Base-by-base conservation (phyloP, 352 stramenopile species). In the Phytopythium montanum region DNA sequence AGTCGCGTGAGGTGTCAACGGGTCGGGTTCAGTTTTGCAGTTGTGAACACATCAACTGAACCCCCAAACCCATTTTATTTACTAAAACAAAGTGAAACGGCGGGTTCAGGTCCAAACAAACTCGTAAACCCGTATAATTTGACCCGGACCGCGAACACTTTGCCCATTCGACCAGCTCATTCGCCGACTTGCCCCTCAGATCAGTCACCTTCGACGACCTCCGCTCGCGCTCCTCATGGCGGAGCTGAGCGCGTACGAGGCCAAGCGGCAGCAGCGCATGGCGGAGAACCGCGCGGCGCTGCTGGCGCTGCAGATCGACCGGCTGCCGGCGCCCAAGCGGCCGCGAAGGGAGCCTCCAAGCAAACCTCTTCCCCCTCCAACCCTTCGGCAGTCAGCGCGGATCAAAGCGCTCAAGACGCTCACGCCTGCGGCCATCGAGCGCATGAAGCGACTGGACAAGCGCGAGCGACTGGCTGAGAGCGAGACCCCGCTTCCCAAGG, bases 191-290 rank as follows among this genome's bases (percentile, higher is more conserved):
- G 8, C 13, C 21, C 18, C 5, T n/a, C 6, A 10, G 16, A 46
- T 12, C 36, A 46, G 19, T n/a, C 33, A 12, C 10, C 33, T 38
- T 38, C 6, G 9, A 16, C 33, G 2, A 12, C 33, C 33, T 14
- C 16, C 8, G 50, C 10, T 2, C 18, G 36, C 36, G 39, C 12
- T 5, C 39, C 16, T 29, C 5, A 51, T 39, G 54, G 39, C 19
- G 14, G 42, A 60, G 39, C 54, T 84, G 31, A 73, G 68, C 51
- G 77, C 65, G 33, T 90, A 90, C 65, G 80, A 90, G 42, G 65
- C 72, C 54, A 90, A 88, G 70, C 75, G 80, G 2, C 59, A 63
- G 60, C 73, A 73, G 59, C 80, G 77, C 60, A 74, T 90, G 25
- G 64, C 72, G 52, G 59, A 69, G 45, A 89, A 89, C 69, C 71